These are phyloP conservation scores for Tuber microsphaerosporum DNA, from an alignment of 495 filamentous ascomycete species.

Conservation along the genomic window DNA sequence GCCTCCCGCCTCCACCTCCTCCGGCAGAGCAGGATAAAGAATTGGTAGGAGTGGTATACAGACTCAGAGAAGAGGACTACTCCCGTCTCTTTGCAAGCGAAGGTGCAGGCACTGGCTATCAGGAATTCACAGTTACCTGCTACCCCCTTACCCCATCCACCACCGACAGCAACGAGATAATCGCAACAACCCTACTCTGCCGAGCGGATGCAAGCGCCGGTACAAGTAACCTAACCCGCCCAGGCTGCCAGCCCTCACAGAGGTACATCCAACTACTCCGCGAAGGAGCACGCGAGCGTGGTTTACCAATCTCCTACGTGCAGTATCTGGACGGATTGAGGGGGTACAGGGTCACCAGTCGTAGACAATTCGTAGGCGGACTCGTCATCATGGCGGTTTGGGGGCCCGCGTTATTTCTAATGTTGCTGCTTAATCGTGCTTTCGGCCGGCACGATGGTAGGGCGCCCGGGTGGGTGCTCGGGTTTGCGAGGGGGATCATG, in stretches of 20 bases:
- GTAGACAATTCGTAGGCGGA: constrained; percentile 58
- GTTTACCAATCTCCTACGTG: constrained; percentile 66
- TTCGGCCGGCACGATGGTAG: constrained; percentile 51
- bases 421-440: background rate
- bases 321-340: constrained; percentile 58
- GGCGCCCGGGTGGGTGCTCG: constrained; percentile 60
- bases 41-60: constrained; percentile 88
- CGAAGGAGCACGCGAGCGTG: constrained; percentile 68
- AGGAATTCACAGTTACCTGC: constrained; percentile 73
- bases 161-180: constrained; percentile 21
- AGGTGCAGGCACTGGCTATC: constrained; percentile 73
- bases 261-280: constrained; percentile 71
- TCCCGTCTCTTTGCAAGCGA: constrained; percentile 82
- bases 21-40: constrained; percentile 30
- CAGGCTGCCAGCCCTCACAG: constrained; percentile 64
- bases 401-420: constrained; percentile 45
- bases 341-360: constrained; percentile 62
- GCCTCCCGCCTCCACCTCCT: background rate
- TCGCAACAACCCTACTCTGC: constrained; percentile 41
- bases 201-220: background rate
- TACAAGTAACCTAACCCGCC: background rate
- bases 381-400: constrained; percentile 50
- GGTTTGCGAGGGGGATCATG: constrained; percentile 48
- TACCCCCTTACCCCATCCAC: constrained; percentile 37
- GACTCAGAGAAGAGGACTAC: constrained; percentile 75